Base-by-base conservation (phyloP, 2,329 filamentous ascomycete genomes). In the Paraphoma sp. region DNA sequence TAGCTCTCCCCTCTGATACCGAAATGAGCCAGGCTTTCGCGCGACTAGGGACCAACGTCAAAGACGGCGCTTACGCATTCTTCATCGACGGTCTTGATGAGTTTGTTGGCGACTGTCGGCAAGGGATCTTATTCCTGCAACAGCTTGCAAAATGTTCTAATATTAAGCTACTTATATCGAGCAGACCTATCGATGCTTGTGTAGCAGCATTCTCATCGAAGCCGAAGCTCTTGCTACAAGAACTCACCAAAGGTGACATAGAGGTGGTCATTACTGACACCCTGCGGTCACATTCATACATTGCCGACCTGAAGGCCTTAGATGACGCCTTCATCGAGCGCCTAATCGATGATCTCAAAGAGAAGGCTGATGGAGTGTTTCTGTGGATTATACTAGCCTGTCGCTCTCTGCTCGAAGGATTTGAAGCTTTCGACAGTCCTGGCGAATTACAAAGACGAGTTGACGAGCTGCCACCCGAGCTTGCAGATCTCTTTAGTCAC, bases 131-230 rank as follows among this genome's bases (percentile, higher is more conserved):
- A 2, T 43, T 76, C 3, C 9, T 56, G 8, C 14, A 58, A 75
- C 12, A 74, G 1, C 42, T 59, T 12, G 38, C 53, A 9, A 17
- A 45, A 14, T 10, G 45, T 49, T 10, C 47, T 48, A 52, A 51
- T 3, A 43, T 71, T 41, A 72, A 71, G 55, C 36, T 70, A 16
- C 68, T 67, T 30, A 54, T 69, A 0, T 65, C 67, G 5, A 70
- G 67, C 11, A 43, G 69, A 16, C 68, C 66, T 10, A 70, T 67
- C 65, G 23, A 45, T 8, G 62, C 64, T 2, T 71, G 69, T 28
- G 60, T 67, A 45, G 31, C 51, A 14, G 66, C 66, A 1, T 71
- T 71, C 18, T 44, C 55, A 36, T 45, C 45, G 9, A 54, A 56
- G 7, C 65, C 68, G 4, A 52, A 45, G 30, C 42, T 52, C 12